phyloP scores from a whole-genome alignment of 805 yeast species.

The Yarrowia phangngaensis region DNA sequence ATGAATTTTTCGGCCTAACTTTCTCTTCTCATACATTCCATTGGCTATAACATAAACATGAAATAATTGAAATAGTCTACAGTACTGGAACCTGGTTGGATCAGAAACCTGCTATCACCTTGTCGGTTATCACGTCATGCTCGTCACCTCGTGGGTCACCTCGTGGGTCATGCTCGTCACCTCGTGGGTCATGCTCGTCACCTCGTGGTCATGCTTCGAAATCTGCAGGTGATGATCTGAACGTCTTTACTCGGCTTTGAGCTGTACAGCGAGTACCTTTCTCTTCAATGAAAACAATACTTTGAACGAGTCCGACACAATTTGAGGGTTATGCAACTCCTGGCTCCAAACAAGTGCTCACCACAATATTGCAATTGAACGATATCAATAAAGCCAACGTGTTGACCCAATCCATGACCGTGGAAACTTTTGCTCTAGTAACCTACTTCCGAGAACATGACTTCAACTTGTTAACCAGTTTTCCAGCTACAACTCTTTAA shows the following conservation, averaged over 20 bases:
- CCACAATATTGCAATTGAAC: conserved; percentile 25
- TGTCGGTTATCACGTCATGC: no score
- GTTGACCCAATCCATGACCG: conserved; percentile 35
- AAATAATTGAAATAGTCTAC: no score
- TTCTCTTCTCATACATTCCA: no score
- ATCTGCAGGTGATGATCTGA: conserved; percentile 67
- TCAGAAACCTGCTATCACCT: no score
- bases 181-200: conserved; percentile 64
- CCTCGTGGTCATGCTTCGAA: conserved; percentile 65
- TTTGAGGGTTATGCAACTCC: conserved; percentile 31
- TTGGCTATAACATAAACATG: no score
- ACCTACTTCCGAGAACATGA: no score
- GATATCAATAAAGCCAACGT: conserved; percentile 33
- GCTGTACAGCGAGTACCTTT: conserved; percentile 53
- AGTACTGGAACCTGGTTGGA: no score
- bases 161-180: no score
- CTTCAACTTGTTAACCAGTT: no score
- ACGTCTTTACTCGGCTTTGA: conserved; percentile 72
- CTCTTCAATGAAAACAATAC: conserved; percentile 45
- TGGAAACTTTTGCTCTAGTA: conserved; percentile 37
- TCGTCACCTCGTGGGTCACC: no score
- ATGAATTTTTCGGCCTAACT: no score
- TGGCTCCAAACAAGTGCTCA: conserved; percentile 28
- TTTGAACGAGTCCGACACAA: conserved; percentile 42
- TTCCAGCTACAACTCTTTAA: no score